A percentile compares a stretch with the other conserved stretches of the same genome.
Conservation (phyloP, 768 basidiomycete species). For the Rhodosporidiobolus odoratus region DNA sequence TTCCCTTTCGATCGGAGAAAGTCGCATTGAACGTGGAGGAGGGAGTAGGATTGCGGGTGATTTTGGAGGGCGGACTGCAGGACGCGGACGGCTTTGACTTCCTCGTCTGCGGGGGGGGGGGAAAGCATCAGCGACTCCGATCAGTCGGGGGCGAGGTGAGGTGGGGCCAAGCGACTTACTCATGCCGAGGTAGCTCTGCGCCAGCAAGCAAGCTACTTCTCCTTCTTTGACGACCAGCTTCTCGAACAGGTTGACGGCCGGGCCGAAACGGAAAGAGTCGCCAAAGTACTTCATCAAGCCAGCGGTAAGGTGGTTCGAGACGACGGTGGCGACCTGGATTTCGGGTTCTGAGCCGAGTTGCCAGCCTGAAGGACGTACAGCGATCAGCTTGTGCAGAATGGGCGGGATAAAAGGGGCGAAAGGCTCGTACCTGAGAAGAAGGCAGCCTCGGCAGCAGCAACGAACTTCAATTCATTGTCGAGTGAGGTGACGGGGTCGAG, state of each 20-base stretch:
- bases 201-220: conserved; percentile 80
- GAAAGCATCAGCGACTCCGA: not conserved
- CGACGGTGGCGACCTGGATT: conserved; percentile 93
- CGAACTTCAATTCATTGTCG: conserved; percentile 82
- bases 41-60: conserved; percentile 85
- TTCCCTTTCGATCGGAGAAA: conserved; percentile 82
- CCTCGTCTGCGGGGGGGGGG: conserved; percentile 64
- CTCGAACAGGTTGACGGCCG: conserved; percentile 88
- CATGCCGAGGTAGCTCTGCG: conserved; percentile 91
- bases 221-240: conserved; percentile 78
- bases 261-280: conserved; percentile 65
- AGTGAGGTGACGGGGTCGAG: conserved; percentile 85
- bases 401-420: not conserved
- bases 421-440: conserved; percentile 68
- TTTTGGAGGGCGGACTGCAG: conserved; percentile 75
- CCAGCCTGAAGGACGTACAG: conserved; percentile 61
- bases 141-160: not conserved
- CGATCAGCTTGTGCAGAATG: conserved; percentile 7
- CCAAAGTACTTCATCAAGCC: conserved; percentile 97
- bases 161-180: conserved; percentile 67
- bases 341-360: conserved; percentile 98
- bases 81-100: conserved; percentile 95
- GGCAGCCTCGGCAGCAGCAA: conserved; percentile 80
- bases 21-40: conserved; percentile 90
- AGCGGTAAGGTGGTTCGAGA: conserved; percentile 92